Evolutionary conservation across 352 stramenopile genomes (phyloP).

Genomic region (Pilasporangium apinafurcum): DNA sequence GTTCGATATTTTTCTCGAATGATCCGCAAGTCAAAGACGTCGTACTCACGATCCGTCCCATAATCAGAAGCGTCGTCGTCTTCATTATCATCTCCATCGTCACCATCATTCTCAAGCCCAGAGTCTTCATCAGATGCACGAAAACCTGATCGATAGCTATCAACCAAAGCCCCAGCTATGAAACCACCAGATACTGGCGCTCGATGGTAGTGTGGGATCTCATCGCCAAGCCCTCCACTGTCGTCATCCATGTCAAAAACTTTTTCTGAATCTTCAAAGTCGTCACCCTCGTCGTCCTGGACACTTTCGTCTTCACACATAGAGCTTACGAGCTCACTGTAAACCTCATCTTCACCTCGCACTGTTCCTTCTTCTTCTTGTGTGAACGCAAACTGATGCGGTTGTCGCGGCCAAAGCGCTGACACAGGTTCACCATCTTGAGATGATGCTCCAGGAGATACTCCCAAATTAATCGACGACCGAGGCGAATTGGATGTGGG

Average conservation of each 20-base stretch:
- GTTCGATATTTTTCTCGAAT: constrained; percentile 76
- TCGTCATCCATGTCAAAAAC: constrained; percentile 62
- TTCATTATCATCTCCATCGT: constrained; percentile 22
- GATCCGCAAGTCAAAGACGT: constrained; percentile 63
- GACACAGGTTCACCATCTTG: constrained; percentile 71
- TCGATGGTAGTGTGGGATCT: constrained; percentile 5
- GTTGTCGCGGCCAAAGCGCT: constrained; percentile 71
- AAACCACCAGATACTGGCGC: no score
- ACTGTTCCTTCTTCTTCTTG: constrained; percentile 68
- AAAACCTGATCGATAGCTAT: background rate
- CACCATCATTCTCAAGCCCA: background rate
- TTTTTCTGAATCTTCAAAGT: constrained; percentile 27
- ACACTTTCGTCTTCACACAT: constrained; percentile 58
- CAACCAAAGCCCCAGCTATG: no score
- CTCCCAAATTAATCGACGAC: constrained; percentile 58
- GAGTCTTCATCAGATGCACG: background rate
- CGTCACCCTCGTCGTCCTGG: constrained; percentile 30
- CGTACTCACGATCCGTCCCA: constrained; percentile 46
- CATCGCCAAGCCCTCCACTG: constrained; percentile 13
- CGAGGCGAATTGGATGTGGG: constrained; percentile 49
- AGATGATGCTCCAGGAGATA: constrained; percentile 47
- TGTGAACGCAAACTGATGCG: constrained; percentile 81
- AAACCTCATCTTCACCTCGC: constrained; percentile 67
- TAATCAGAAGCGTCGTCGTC: constrained; percentile 31
- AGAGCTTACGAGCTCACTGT: constrained; percentile 70